Conservation (phyloP, 306 rosid species). For the Luffa acutangula region DNA sequence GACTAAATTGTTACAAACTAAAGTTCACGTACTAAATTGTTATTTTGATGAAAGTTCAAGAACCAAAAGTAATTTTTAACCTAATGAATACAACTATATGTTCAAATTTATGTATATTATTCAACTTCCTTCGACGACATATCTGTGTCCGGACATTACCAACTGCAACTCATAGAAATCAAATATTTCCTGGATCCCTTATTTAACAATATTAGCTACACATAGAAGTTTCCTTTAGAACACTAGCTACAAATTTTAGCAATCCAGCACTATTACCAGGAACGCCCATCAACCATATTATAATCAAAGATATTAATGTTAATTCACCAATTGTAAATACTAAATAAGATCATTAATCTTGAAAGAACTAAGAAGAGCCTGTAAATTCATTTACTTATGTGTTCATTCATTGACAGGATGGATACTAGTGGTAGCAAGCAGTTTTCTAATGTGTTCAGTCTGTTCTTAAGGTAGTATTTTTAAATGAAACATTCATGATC, state of each 20-base stretch:
- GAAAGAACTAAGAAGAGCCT: neutral
- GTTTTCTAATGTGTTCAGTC: neutral
- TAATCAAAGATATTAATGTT: neutral
- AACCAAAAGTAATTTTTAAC: no score
- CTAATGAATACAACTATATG: neutral
- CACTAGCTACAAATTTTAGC: neutral
- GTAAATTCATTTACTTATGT: neutral
- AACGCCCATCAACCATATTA: neutral
- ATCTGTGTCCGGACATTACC: neutral
- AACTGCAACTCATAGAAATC: neutral
- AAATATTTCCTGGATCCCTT: neutral
- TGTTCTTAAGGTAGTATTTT: neutral
- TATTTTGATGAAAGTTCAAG: no score
- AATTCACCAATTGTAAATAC: neutral
- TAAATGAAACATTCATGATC: neutral
- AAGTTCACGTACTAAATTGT: no score
- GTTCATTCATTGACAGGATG: neutral
- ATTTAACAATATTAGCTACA: neutral
- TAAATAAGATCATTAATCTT: neutral
- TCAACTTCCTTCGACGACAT: neutral
- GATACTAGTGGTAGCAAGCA: neutral
- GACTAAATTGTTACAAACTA: no score
- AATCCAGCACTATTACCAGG: neutral
- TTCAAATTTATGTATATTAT: neutral
- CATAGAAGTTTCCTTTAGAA: neutral